These are phyloP conservation scores for Pichia sp. DNA, from an alignment of 1,139 yeast species.

Conservation along the genomic window DNA sequence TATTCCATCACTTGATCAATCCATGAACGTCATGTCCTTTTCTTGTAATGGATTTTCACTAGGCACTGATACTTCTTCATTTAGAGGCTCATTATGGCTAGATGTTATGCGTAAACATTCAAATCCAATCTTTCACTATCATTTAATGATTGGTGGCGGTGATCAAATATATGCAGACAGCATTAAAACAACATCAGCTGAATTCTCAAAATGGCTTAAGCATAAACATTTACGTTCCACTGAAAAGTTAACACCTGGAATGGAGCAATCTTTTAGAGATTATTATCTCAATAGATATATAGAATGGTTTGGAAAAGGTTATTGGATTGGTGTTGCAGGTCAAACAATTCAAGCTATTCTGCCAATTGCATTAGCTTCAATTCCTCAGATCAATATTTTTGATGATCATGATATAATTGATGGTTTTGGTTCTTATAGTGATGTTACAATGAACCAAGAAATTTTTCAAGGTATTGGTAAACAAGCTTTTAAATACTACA, in stretches of 20 bases:
- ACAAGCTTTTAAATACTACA: constrained; percentile 75
- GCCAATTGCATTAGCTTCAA: constrained; percentile 71
- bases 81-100: constrained; percentile 75
- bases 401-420: constrained; percentile 95
- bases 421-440: constrained; percentile 86
- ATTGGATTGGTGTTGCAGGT: constrained; percentile 67
- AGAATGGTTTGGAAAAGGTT: constrained; percentile 87
- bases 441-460: constrained; percentile 63
- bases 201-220: constrained; percentile 57
- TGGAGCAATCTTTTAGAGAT: constrained; percentile 48
- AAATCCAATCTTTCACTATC: constrained; percentile 51
- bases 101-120: constrained; percentile 69
- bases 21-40: constrained; percentile 74
- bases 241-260: constrained; percentile 39
- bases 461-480: constrained; percentile 68
- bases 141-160: constrained; percentile 96
- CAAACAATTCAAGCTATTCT: constrained; percentile 58
- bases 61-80: constrained; percentile 54
- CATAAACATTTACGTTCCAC: constrained; percentile 39
- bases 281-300: constrained; percentile 71
- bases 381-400: constrained; percentile 77
- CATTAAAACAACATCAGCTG: constrained; percentile 52
- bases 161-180: constrained; percentile 91
- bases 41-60: constrained; percentile 94
- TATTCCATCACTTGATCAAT: constrained; percentile 50